Evolutionary conservation across 164 flowering plant genomes (phyloP).

Genomic region (Tinospora cordifolia): DNA sequence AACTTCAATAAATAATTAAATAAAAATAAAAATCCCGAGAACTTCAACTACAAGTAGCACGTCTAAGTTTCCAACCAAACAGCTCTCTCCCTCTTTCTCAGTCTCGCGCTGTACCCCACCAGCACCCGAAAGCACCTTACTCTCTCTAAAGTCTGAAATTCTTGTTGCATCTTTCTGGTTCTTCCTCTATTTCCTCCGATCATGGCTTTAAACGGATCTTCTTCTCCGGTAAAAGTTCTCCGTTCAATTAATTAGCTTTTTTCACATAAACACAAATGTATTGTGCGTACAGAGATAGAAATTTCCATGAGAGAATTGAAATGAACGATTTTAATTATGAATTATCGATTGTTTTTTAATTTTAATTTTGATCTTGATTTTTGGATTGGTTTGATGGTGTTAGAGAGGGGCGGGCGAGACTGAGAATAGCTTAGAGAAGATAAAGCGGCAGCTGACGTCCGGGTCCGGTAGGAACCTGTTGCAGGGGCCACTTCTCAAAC

Average conservation of each 20-base stretch:
- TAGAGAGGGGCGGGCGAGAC: constrained; percentile 37
- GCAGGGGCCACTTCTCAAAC: constrained; percentile 94
- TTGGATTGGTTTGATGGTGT: background rate
- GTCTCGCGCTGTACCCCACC: too few species aligned
- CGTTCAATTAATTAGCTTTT: background rate
- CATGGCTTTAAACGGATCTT: constrained; percentile 13
- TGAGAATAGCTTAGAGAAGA: constrained; percentile 88
- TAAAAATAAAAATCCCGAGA: too few species aligned
- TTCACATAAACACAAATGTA: background rate
- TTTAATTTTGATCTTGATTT: background rate
- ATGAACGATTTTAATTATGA: background rate
- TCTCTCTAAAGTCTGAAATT: too few species aligned
- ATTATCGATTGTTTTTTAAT: background rate
- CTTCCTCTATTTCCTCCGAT: background rate
- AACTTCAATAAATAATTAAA: too few species aligned
- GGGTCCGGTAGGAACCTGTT: constrained; percentile 72
- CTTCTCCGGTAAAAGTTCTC: constrained; percentile 8
- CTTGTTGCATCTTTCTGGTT: too few species aligned
- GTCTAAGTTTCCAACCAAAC: too few species aligned
- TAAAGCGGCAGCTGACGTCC: constrained; percentile 82
- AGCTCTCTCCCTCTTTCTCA: too few species aligned
- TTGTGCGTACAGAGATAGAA: too few species aligned
- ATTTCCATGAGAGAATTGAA: background rate
- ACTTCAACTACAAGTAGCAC: too few species aligned
- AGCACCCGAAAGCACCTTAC: too few species aligned